These are phyloP conservation scores for Excoecaria cochinchinensis DNA, from an alignment of 345 rosid genomes.

Conservation along the genomic window DNA sequence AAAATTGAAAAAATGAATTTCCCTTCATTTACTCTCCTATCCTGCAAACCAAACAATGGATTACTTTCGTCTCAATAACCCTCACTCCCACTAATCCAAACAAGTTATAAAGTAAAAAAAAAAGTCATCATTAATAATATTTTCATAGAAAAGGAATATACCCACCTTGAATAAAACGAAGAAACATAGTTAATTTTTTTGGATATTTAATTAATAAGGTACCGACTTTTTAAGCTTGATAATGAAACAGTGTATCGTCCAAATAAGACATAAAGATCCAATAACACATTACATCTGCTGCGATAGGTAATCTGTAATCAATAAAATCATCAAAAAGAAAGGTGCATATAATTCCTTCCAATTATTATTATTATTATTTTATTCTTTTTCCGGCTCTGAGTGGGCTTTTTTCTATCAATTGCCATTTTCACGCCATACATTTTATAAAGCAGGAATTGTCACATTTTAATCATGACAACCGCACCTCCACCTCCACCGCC, in stretches of 20 bases:
- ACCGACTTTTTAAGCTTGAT: background rate
- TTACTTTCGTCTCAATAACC: too few relatives aligned
- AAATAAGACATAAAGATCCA: background rate
- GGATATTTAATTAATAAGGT: too few relatives aligned
- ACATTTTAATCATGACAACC: constrained; percentile 47
- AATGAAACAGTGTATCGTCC: background rate
- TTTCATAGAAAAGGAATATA: too few relatives aligned
- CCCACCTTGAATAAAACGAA: too few relatives aligned
- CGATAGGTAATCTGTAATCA: background rate
- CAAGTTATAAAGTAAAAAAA: too few relatives aligned
- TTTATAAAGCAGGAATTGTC: constrained; percentile 18
- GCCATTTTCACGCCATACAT: constrained; percentile 33
- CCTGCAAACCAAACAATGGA: too few relatives aligned
- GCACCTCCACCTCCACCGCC: constrained; percentile 39
- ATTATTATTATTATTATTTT: background rate
- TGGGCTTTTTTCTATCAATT: constrained; percentile 17
- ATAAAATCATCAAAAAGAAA: background rate
- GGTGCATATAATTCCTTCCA: background rate
- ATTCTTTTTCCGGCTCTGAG: background rate
- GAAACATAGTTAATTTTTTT: too few relatives aligned
- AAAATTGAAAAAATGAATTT: too few relatives aligned
- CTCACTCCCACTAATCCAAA: too few relatives aligned
- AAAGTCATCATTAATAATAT: too few relatives aligned
- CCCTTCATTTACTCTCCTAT: too few relatives aligned
- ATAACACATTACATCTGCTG: background rate